These are phyloP conservation scores for Coniochaeta sp. DNA, from an alignment of 2,329 filamentous ascomycete genomes.

Conservation along the genomic window DNA sequence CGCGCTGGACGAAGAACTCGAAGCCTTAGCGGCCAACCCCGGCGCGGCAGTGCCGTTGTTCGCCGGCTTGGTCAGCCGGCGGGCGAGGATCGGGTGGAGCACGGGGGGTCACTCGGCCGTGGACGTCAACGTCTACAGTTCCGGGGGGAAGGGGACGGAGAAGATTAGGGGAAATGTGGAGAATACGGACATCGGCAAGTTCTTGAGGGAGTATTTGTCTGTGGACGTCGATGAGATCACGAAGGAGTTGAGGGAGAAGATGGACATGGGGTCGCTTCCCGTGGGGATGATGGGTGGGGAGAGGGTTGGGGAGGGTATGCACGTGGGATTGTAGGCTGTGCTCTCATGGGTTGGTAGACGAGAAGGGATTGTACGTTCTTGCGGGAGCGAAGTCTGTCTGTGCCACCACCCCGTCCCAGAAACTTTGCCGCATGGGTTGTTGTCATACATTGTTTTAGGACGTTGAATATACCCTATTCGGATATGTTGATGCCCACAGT, in stretches of 20 bases:
- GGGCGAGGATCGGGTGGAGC: slow-evolving; percentile 87
- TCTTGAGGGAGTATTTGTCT: slow-evolving; percentile 70
- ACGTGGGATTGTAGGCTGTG: background rate
- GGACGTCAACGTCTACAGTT: slow-evolving; percentile 95
- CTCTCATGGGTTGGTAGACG: background rate
- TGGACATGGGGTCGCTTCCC: slow-evolving; percentile 12
- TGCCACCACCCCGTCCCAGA: too few species aligned
- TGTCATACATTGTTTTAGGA: background rate
- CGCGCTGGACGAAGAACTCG: slow-evolving; percentile 63
- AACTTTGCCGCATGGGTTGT: too few species aligned
- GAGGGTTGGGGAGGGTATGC: slow-evolving; percentile 2
- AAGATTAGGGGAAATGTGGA: slow-evolving; percentile 79
- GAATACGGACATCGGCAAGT: slow-evolving; percentile 86
- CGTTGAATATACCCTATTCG: background rate
- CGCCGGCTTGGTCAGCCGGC: slow-evolving; percentile 77
- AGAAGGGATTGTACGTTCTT: background rate
- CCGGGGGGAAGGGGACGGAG: slow-evolving; percentile 55
- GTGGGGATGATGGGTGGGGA: slow-evolving; percentile 4
- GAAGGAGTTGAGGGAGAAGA: slow-evolving; percentile 59
- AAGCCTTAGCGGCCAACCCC: slow-evolving; percentile 53
- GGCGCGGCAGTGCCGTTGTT: slow-evolving; percentile 52
- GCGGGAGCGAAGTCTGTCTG: too few species aligned
- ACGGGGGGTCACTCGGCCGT: slow-evolving; percentile 91
- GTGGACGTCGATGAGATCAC: slow-evolving; percentile 77
- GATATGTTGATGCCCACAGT: too few species aligned